Base-by-base conservation (phyloP, 768 basidiomycete species). In the Psilocybe cubensis region DNA sequence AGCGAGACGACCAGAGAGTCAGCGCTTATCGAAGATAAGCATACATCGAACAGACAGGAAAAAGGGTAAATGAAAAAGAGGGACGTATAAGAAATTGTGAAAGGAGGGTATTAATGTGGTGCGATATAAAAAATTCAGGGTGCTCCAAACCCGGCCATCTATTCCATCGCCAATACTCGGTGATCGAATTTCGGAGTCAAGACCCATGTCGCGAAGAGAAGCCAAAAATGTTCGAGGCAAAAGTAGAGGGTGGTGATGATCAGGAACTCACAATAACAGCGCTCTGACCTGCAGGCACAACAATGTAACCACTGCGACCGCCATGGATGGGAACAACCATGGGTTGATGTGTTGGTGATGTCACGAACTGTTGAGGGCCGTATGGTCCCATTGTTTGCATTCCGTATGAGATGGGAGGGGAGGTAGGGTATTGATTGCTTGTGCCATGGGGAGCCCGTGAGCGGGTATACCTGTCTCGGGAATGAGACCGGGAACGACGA, bases 21-120 rank as follows among this genome's bases (percentile, higher is more conserved):
- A 57, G 45, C 27, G 49, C 48, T 41, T 51, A 50, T 35, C 31
- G 29, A 23, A 20, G 23, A 42, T 41, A 24, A 47, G 29, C 31
- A 18, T 43, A 42, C 46, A 57, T 52, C 42, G 44, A 40, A 51
- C 49, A 25, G 40, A 6, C 27, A 20, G 41, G 56, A 54, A 44
- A 31, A 38, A 38, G 38, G 20, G 44, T 52, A 38, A 53, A 29
- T 21, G 42, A 43, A 42, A 38, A 42, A 24, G 38, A 46, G 29
- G 48, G 42, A 43, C n/a, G 35, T n/a, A n/a, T n/a, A 38, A 1
- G 35, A 38, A 38, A 38, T 38, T n/a, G n/a, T n/a, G n/a, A n/a
- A n/a, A n/a, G n/a, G n/a, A n/a, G n/a, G n/a, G n/a, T n/a, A n/a
- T n/a, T n/a, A n/a, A n/a, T n/a, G n/a, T n/a, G n/a, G n/a, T n/a